Percentiles rank a stretch among this genome's conserved stretches.
Conservation (phyloP, 1,139 yeast species). For the Arxiozyma bovina region DNA sequence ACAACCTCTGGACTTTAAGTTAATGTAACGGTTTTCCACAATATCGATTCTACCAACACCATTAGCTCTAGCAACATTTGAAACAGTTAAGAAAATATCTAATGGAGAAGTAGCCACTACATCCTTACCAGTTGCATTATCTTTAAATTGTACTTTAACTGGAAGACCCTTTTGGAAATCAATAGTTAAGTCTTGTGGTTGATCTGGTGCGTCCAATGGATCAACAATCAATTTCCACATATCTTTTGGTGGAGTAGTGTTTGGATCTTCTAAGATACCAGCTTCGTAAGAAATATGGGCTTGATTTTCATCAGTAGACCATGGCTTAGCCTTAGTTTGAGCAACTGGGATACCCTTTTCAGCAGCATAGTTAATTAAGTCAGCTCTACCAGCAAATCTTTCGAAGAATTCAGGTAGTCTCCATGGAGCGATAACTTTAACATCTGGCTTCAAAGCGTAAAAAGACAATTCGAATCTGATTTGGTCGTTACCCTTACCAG, state of each 20-base stretch:
- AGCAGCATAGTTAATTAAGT: constrained; percentile 86
- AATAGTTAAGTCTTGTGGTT: constrained; percentile 81
- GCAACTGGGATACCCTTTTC: constrained; percentile 86
- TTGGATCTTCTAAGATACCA: constrained; percentile 96
- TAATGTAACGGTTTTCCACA: constrained; percentile 97
- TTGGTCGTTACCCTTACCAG: constrained; percentile 99
- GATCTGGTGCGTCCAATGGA: constrained; percentile 88
- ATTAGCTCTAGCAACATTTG: constrained; percentile 93
- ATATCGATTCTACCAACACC: constrained; percentile 99
- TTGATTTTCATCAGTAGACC: constrained; percentile 98
- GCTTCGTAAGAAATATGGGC: constrained; percentile 99
- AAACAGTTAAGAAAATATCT: constrained; percentile 85
- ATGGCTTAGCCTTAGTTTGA: constrained; percentile 97
- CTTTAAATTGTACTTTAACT: constrained; percentile 57
- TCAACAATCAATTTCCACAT: constrained; percentile 99
- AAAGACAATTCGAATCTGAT: constrained; percentile 94
- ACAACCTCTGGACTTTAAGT: constrained; percentile 98
- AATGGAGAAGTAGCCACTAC: constrained; percentile 58
- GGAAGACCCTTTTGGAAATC: constrained; percentile 85
- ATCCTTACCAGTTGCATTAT: constrained; percentile 45
- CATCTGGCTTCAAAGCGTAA: constrained; percentile 96
- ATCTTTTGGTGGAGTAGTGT: constrained; percentile 97
- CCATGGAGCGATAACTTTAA: constrained; percentile 97
- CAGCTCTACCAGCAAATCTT: constrained; percentile 97
- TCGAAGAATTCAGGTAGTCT: constrained; percentile 91